phyloP scores from a whole-genome alignment of 2,329 filamentous ascomycete genomes.

The Neonectria neomacrospora region DNA sequence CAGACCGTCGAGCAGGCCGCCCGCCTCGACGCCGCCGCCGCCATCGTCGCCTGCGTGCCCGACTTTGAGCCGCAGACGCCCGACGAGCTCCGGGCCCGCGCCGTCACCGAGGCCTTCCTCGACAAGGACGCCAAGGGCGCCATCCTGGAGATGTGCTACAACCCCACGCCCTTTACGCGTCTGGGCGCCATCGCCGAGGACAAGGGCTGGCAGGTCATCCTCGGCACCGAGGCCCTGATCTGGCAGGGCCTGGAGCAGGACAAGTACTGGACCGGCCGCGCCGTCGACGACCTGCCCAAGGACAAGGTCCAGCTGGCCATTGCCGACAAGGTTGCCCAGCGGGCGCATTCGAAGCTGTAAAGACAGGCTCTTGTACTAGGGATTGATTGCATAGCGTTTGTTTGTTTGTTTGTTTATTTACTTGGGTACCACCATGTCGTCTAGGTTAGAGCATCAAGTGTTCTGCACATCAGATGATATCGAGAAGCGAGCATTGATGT shows the following conservation, averaged over 20 bases:
- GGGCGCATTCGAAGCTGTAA: slow-evolving; percentile 37
- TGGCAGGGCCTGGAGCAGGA: slow-evolving; percentile 80
- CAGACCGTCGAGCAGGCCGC: slow-evolving; percentile 69
- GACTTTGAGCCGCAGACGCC: slow-evolving; percentile 76
- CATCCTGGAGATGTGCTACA: slow-evolving; percentile 86
- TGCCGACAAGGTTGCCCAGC: slow-evolving; percentile 41
- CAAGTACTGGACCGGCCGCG: slow-evolving; percentile 71
- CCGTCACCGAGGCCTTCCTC: slow-evolving; percentile 62
- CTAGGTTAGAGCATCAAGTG: neutral
- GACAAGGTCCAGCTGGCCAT: slow-evolving; percentile 41
- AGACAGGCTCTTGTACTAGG: neutral
- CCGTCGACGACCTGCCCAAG: slow-evolving; percentile 61
- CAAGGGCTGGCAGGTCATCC: slow-evolving; percentile 77
- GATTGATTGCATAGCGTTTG: slow-evolving; percentile 15
- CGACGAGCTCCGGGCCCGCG: slow-evolving; percentile 70
- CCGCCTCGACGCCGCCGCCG: slow-evolving; percentile 67
- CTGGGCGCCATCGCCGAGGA: slow-evolving; percentile 70
- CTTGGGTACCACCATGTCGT: neutral
- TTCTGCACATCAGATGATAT: neutral
- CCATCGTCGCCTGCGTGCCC: slow-evolving; percentile 79
- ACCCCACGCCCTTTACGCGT: slow-evolving; percentile 75
- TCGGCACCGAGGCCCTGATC: slow-evolving; percentile 81
- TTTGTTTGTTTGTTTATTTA: neutral
- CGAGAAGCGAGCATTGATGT: neutral
- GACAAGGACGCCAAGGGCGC: slow-evolving; percentile 68